phyloP scores from a whole-genome alignment of 805 yeast species.

The Ogataea siamensis region DNA sequence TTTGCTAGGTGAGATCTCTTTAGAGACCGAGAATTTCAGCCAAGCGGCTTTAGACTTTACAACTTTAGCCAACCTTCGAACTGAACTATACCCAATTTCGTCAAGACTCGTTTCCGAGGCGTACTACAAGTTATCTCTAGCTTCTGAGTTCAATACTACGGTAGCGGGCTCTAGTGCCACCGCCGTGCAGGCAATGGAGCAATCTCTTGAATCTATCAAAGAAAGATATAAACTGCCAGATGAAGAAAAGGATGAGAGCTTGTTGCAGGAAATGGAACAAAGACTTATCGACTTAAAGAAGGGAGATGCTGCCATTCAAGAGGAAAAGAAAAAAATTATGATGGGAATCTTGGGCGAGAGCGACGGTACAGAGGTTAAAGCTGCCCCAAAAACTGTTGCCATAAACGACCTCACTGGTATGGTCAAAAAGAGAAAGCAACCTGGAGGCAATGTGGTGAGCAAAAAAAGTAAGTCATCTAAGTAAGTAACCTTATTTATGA shows the following conservation, averaged over 20 bases:
- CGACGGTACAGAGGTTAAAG: conserved; percentile 26
- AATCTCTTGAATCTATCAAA: conserved; percentile 44
- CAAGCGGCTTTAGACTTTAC: conserved; percentile 74
- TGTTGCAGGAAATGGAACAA: conserved; percentile 54
- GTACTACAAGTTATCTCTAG: conserved; percentile 76
- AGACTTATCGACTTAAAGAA: conserved; percentile 53
- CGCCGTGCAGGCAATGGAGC: conserved; percentile 46
- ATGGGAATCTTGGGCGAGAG: conserved; percentile 56
- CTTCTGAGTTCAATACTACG: conserved; percentile 62
- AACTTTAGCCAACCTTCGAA: conserved; percentile 53
- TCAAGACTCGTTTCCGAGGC: conserved; percentile 71
- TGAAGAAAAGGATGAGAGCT: conserved; percentile 42
- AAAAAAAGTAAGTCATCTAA: conserved; percentile 18
- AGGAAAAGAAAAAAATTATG: conserved; percentile 51
- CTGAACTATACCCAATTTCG: conserved; percentile 47
- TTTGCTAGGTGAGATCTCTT: conserved; percentile 81
- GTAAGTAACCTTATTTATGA: background rate
- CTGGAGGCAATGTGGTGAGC: conserved; percentile 17
- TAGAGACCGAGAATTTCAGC: conserved; percentile 83
- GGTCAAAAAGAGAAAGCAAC: conserved; percentile 50
- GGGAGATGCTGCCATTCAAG: conserved; percentile 48
- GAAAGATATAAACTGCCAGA: conserved; percentile 37
- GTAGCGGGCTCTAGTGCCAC: conserved; percentile 54
- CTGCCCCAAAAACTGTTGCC: conserved; percentile 24
- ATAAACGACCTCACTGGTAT: conserved; percentile 63